Evolutionary conservation across 768 basidiomycete species (phyloP).

Genomic region (Dioszegia crocea): DNA sequence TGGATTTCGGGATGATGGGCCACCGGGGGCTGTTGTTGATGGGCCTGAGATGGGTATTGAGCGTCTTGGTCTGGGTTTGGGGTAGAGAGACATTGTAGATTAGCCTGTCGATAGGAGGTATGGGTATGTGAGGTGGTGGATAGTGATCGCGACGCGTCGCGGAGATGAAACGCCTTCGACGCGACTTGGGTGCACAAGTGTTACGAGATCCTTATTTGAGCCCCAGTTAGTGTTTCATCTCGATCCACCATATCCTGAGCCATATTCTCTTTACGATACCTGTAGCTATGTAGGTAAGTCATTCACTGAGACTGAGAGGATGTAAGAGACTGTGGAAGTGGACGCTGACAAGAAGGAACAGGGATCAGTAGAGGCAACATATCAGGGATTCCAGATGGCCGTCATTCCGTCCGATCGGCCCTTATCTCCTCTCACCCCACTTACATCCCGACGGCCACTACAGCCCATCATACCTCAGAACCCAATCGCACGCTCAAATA

Average conservation of each 20-base stretch:
- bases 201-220: background rate
- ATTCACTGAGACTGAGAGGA: background rate
- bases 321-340: too few relatives aligned
- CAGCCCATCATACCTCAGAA: too few relatives aligned
- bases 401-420: too few relatives aligned
- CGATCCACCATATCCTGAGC: too few relatives aligned
- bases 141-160: conserved; percentile 11
- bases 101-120: background rate
- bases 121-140: too few relatives aligned
- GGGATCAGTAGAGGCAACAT: too few relatives aligned
- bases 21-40: background rate
- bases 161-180: background rate
- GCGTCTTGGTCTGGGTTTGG: conserved; percentile 9
- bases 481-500: too few relatives aligned
- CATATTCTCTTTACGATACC: background rate
- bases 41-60: conserved; percentile 5
- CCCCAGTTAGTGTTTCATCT: conserved; percentile 10
- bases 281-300: background rate
- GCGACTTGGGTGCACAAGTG: background rate
- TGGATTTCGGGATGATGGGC: background rate
- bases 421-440: too few relatives aligned
- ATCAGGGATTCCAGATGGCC: too few relatives aligned
- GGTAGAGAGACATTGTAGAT: conserved; percentile 11
- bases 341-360: too few relatives aligned
- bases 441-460: too few relatives aligned